Evolutionary conservation across 106 monocot genomes (phyloP).

Genomic region (Hemerocallis citrina): DNA sequence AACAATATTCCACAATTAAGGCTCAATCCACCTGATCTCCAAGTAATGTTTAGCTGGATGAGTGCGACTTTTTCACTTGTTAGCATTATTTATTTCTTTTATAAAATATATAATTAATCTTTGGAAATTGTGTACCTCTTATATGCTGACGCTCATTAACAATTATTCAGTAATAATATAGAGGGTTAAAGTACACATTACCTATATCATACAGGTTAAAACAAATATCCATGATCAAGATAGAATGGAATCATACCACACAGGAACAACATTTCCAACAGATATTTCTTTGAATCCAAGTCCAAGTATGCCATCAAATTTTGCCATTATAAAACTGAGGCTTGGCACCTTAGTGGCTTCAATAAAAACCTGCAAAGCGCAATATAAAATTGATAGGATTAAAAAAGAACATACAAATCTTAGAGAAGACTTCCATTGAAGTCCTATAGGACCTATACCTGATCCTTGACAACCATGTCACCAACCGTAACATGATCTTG

Average conservation of each 20-base stretch:
- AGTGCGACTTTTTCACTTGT: too few species aligned
- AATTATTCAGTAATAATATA: too few species aligned
- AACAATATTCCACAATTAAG: too few species aligned
- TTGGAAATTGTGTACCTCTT: too few species aligned
- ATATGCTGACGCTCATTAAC: too few species aligned
- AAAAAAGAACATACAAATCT: background rate
- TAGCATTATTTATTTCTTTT: too few species aligned
- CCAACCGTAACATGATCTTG: slow-evolving; percentile 52
- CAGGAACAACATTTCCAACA: slow-evolving; percentile 30
- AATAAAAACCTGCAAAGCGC: slow-evolving; percentile 26
- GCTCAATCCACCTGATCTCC: too few species aligned
- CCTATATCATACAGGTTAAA: background rate
- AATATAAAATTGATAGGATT: too few species aligned
- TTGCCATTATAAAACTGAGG: slow-evolving; percentile 36
- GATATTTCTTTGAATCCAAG: slow-evolving; percentile 51
- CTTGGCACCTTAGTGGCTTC: slow-evolving; percentile 39
- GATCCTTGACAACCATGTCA: slow-evolving; percentile 41
- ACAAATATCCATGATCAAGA: background rate
- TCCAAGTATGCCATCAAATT: slow-evolving; percentile 58
- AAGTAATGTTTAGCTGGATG: too few species aligned
- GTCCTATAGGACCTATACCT: slow-evolving; percentile 32
- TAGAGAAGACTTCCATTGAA: too few species aligned
- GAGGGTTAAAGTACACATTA: too few species aligned
- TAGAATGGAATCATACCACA: slow-evolving; percentile 16
- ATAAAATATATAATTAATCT: too few species aligned